Evolutionary conservation across 805 yeast genomes (phyloP).

Genomic region (Starmerella khaoyaiensis): DNA sequence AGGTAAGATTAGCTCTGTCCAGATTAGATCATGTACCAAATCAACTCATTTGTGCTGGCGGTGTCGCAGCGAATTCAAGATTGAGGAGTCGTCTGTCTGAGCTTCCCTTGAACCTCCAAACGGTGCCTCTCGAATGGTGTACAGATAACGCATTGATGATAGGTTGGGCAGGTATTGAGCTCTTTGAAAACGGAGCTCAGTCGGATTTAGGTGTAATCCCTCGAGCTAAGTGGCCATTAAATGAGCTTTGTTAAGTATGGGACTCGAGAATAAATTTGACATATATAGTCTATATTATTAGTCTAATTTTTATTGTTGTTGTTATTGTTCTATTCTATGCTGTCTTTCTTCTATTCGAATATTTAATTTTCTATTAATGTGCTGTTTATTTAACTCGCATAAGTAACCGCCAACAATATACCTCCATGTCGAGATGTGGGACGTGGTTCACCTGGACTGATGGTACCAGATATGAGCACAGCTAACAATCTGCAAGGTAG

Average conservation of each 20-base stretch:
- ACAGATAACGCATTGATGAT: constrained; percentile 96
- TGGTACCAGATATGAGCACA: too few species aligned
- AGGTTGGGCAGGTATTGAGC: constrained; percentile 92
- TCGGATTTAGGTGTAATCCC: constrained; percentile 41
- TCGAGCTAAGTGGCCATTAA: constrained; percentile 69
- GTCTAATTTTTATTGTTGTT: too few species aligned
- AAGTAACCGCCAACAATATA: too few species aligned
- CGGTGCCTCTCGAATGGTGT: constrained; percentile 61
- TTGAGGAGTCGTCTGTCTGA: constrained; percentile 22
- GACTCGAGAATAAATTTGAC: too few species aligned
- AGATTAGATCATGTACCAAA: constrained; percentile 22
- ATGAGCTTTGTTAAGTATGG: constrained; percentile 31
- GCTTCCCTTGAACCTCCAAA: constrained; percentile 34
- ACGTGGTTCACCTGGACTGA: too few species aligned
- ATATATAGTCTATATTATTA: too few species aligned
- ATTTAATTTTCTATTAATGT: too few species aligned
- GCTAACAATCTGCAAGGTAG: too few species aligned
- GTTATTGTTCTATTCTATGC: too few species aligned
- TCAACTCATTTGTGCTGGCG: constrained; percentile 66
- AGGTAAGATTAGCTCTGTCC: constrained; percentile 41
- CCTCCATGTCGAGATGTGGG: too few species aligned
- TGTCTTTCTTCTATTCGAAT: too few species aligned
- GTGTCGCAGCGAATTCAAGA: constrained; percentile 67
- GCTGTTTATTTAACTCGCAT: too few species aligned
- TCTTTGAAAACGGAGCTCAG: constrained; percentile 40